phyloP scores from a whole-genome alignment of 2,329 filamentous ascomycete species.

The Clonostachys sp. region DNA sequence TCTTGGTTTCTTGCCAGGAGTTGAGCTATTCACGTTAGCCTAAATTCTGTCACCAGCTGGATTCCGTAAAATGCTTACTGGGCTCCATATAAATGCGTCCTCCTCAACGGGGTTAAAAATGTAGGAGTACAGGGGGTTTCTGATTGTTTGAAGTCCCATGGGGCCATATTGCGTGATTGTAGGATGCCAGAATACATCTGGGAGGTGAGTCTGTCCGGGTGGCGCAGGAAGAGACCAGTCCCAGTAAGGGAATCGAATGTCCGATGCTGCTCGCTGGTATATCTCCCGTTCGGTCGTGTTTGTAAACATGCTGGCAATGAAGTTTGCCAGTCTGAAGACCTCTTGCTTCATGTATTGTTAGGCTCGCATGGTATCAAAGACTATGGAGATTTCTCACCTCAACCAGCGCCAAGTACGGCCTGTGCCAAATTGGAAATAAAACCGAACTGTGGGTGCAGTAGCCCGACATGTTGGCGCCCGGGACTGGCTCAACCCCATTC shows the following conservation, averaged over 20 bases:
- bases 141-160: slow-evolving; percentile 47
- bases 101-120: slow-evolving; percentile 55
- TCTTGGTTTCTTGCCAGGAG: slow-evolving; percentile 54
- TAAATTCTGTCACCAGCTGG: background rate
- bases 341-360: slow-evolving; percentile 21
- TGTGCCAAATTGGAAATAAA: slow-evolving; percentile 79
- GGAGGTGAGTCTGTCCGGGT: slow-evolving; percentile 41
- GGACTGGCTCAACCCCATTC: slow-evolving; percentile 43
- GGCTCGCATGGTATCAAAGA: background rate
- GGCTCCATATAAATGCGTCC: slow-evolving; percentile 52
- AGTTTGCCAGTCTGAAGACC: slow-evolving; percentile 24
- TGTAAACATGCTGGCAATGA: slow-evolving; percentile 44
- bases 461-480: slow-evolving; percentile 53
- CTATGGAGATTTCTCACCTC: slow-evolving; percentile 32
- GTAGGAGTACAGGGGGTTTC: slow-evolving; percentile 59
- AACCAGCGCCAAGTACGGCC: slow-evolving; percentile 66
- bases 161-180: slow-evolving; percentile 51
- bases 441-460: slow-evolving; percentile 76
- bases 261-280: slow-evolving; percentile 45
- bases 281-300: slow-evolving; percentile 34
- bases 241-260: slow-evolving; percentile 55
- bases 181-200: slow-evolving; percentile 36
- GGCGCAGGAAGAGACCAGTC: slow-evolving; percentile 51
- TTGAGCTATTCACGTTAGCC: slow-evolving; percentile 39
- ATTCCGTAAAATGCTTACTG: slow-evolving; percentile 39